These are phyloP conservation scores for Helicostylum pulchrum DNA, from an alignment of 192 early-diverging fungal genomes.

Conservation along the genomic window DNA sequence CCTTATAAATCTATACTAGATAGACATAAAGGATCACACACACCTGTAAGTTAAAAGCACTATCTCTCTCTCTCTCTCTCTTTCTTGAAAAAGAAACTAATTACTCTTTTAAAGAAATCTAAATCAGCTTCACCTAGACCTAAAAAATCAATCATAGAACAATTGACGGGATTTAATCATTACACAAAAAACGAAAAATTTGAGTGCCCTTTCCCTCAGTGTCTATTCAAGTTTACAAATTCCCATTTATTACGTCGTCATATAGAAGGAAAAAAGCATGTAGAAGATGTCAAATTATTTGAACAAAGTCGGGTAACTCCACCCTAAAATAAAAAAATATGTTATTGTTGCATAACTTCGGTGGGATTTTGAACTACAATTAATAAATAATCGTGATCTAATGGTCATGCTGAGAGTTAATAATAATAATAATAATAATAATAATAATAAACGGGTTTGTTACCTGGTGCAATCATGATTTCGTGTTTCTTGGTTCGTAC, in stretches of 20 bases:
- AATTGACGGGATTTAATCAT: constrained; percentile 1
- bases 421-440: neutral
- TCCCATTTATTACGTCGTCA: neutral
- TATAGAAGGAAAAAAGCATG: constrained; percentile 1
- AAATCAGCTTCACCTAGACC: neutral
- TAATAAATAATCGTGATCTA: constrained; percentile 82
- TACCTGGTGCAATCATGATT: constrained; percentile 93
- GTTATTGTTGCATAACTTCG: constrained; percentile 20
- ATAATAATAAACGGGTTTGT: neutral
- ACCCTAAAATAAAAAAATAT: neutral
- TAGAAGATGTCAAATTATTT: neutral
- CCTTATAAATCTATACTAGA: constrained; percentile 6
- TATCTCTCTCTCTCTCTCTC: neutral
- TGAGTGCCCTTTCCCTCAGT: neutral
- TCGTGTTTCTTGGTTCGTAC: constrained; percentile 94
- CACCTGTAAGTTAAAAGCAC: neutral
- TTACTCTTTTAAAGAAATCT: neutral
- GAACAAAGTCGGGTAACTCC: too few species aligned
- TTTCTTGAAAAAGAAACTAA: neutral
- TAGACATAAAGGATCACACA: neutral
- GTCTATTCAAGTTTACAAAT: constrained; percentile 1
- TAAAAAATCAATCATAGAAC: constrained; percentile 3
- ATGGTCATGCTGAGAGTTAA: neutral
- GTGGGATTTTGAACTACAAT: constrained; percentile 78
- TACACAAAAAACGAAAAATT: constrained; percentile 5